These are phyloP conservation scores for Saturnispora diversa DNA, from an alignment of 805 yeast species.

Conservation along the genomic window DNA sequence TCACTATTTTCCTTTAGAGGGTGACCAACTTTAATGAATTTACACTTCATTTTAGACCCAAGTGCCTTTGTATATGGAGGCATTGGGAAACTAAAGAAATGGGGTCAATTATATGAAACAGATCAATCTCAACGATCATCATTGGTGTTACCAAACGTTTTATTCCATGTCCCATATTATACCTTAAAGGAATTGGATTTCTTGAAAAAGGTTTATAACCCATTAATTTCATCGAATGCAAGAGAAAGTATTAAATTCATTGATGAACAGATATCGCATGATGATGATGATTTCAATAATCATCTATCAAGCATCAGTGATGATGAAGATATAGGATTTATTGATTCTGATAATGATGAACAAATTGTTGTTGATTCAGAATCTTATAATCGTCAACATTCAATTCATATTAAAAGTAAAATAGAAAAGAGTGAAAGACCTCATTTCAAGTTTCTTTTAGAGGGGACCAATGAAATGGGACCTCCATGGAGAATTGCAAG, in stretches of 20 bases:
- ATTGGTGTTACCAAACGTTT: constrained; percentile 29
- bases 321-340: constrained; percentile 8
- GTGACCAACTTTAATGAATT: no score
- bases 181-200: constrained; percentile 55
- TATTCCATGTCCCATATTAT: constrained; percentile 46
- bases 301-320: constrained; percentile 13
- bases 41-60: constrained; percentile 52
- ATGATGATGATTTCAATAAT: constrained; percentile 1
- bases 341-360: constrained; percentile 10
- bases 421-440: neutral
- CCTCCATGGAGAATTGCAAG: constrained; percentile 45
- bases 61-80: constrained; percentile 58
- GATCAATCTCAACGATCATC: neutral
- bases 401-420: neutral
- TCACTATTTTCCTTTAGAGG: no score
- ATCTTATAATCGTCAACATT: constrained; percentile 14
- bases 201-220: constrained; percentile 41
- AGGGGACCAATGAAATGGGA: constrained; percentile 37
- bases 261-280: constrained; percentile 31
- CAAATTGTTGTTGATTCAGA: constrained; percentile 19
- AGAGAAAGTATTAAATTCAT: constrained; percentile 56
- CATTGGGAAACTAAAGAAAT: constrained; percentile 55
- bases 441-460: constrained; percentile 26
- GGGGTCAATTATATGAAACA: constrained; percentile 32
- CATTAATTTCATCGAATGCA: constrained; percentile 55